Percentiles rank a stretch among this genome's conserved stretches.
phyloP scores from a whole-genome alignment of 176 grass and related monocot species.

The Typha latifolia region DNA sequence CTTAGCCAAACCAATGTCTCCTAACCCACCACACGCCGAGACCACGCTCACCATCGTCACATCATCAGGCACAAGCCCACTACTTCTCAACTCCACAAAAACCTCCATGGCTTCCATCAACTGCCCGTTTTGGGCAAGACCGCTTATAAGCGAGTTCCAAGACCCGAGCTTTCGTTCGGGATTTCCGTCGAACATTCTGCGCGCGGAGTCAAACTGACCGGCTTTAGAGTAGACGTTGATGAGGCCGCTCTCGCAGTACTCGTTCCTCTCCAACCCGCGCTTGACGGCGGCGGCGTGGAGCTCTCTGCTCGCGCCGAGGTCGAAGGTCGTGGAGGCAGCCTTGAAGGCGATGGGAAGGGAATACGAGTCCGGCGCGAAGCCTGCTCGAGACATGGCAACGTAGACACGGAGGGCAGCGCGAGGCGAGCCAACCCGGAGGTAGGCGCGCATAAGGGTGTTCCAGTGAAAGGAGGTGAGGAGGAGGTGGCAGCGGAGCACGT shows the following conservation, averaged over 20 bases:
- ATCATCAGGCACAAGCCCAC: constrained; percentile 19
- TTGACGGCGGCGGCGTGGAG: constrained; percentile 30
- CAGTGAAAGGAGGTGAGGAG: constrained; percentile 30
- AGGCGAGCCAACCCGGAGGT: constrained; percentile 24
- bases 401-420: constrained; percentile 11
- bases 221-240: constrained; percentile 20
- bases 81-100: constrained; percentile 25
- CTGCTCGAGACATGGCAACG: constrained; percentile 13
- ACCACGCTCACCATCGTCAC: constrained; percentile 37
- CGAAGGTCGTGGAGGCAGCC: constrained; percentile 1
- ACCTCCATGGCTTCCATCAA: constrained; percentile 8
- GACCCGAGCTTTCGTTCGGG: constrained; percentile 18
- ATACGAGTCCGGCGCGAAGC: constrained; percentile 21
- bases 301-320: constrained; percentile 12
- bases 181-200: constrained; percentile 38
- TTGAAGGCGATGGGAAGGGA: constrained; percentile 41
- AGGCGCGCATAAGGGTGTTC: constrained; percentile 34
- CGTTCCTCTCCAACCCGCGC: constrained; percentile 19
- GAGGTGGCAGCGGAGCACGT: constrained; percentile 23
- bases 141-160: constrained; percentile 33
- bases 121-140: constrained; percentile 20
- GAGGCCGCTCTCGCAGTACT: constrained; percentile 42
- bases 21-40: constrained; percentile 15
- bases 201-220: constrained; percentile 13
- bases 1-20: constrained; percentile 24